These are phyloP conservation scores for Eucalyptus caleyi DNA, from an alignment of 345 rosid species.

Conservation along the genomic window DNA sequence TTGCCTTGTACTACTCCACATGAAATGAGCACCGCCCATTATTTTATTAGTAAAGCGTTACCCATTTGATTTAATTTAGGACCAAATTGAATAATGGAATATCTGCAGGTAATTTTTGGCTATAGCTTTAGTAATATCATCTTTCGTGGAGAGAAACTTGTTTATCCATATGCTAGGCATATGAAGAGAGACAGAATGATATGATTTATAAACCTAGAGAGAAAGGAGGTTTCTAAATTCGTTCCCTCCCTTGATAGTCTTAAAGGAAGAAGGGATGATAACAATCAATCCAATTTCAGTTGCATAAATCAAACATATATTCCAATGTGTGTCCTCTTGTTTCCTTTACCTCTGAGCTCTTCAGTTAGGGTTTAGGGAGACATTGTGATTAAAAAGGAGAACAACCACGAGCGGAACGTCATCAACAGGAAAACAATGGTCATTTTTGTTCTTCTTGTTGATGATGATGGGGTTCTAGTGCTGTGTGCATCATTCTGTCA, in stretches of 20 bases:
- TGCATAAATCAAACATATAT: background rate
- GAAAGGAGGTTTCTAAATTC: background rate
- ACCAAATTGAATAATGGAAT: background rate
- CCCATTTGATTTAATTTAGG: background rate
- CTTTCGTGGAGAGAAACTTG: background rate
- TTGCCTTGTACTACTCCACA: background rate
- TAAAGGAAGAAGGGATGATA: background rate
- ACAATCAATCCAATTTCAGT: background rate
- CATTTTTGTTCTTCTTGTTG: background rate
- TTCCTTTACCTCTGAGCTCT: background rate
- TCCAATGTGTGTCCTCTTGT: background rate
- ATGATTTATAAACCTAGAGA: background rate
- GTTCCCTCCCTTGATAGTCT: background rate
- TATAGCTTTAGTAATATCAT: background rate
- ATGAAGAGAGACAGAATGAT: background rate
- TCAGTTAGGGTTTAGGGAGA: background rate
- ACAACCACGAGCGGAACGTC: background rate
- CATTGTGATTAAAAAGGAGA: background rate
- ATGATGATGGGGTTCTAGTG: background rate
- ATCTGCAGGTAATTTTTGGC: background rate
- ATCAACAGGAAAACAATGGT: background rate
- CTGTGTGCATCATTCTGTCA: constrained; percentile 11
- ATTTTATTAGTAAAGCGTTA: background rate
- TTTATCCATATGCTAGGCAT: background rate
- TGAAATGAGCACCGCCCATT: background rate